phyloP scores from a whole-genome alignment of 2,329 filamentous ascomycete species.

The Neofusicoccum cordaticola region DNA sequence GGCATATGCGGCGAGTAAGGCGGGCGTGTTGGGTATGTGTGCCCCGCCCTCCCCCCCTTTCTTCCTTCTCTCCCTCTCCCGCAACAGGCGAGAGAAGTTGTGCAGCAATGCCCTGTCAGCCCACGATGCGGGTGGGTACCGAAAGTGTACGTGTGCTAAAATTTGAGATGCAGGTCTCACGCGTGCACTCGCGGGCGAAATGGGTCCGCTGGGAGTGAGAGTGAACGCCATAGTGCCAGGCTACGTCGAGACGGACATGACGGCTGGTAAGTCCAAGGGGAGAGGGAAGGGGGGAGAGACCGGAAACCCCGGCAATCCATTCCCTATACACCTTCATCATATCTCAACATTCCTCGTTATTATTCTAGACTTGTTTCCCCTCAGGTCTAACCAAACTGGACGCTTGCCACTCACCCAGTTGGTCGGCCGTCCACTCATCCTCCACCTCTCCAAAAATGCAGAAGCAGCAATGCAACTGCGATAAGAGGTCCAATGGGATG shows the following conservation, averaged over 20 bases:
- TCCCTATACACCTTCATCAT: background rate
- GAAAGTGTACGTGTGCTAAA: too few species aligned
- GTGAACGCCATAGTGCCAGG: slow-evolving; percentile 81
- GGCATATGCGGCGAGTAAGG: slow-evolving; percentile 76
- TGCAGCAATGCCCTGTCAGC: too few species aligned
- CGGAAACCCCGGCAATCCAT: background rate
- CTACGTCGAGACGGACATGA: slow-evolving; percentile 81
- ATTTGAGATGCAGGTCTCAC: slow-evolving; percentile 57
- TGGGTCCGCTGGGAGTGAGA: slow-evolving; percentile 61
- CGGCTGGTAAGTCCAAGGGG: slow-evolving; percentile 53
- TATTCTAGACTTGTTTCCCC: background rate
- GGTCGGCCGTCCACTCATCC: background rate
- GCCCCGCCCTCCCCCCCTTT: too few species aligned
- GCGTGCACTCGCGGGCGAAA: slow-evolving; percentile 62
- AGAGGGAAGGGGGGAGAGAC: background rate
- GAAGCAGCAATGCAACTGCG: background rate
- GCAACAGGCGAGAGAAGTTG: too few species aligned
- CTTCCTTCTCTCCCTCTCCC: too few species aligned
- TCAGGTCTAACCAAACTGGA: background rate
- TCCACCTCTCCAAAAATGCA: background rate
- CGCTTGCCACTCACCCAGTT: slow-evolving; percentile 17
- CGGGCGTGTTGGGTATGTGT: slow-evolving; percentile 65
- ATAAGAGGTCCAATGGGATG: background rate
- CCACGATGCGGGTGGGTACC: too few species aligned
- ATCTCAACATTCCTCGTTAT: background rate